Evolutionary conservation across 2,329 filamentous ascomycete genomes (phyloP).

Genomic region (Talaromyces funiculosus): DNA sequence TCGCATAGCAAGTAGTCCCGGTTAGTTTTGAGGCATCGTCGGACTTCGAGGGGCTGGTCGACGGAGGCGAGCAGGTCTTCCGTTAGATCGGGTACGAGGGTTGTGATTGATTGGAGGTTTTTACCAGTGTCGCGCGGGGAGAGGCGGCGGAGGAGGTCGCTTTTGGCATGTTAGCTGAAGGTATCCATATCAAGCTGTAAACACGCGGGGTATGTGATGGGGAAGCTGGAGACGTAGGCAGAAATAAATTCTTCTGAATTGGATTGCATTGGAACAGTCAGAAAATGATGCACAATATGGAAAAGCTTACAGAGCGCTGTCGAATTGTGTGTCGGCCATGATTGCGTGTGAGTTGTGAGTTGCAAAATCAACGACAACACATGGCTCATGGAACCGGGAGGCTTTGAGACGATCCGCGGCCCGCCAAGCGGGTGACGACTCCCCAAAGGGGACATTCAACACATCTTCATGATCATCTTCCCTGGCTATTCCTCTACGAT

Average conservation of each 20-base stretch:
- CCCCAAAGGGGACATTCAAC: not conserved
- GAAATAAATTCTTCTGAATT: not conserved
- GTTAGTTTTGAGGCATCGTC: constrained; percentile 79
- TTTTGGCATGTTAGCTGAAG: constrained; percentile 32
- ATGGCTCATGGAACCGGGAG: not conserved
- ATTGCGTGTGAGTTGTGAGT: constrained; percentile 17
- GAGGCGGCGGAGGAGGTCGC: constrained; percentile 95
- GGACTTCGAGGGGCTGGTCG: constrained; percentile 84
- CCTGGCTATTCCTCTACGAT: not conserved
- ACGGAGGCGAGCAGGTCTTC: constrained; percentile 97
- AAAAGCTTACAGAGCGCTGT: constrained; percentile 45
- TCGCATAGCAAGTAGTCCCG: constrained; percentile 97
- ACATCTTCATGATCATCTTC: not conserved
- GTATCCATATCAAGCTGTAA: not conserved
- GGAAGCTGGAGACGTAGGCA: not conserved
- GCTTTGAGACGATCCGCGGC: constrained; percentile 14
- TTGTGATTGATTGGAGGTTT: constrained; percentile 85
- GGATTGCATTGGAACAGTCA: not conserved
- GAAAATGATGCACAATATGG: not conserved
- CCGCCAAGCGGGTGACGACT: not conserved
- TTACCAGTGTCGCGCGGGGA: constrained; percentile 86
- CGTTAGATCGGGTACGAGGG: constrained; percentile 81
- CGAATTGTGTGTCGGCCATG: constrained; percentile 47
- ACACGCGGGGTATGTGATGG: constrained; percentile 2
- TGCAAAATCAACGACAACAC: constrained; percentile 5